These are phyloP conservation scores for Backusella mclennaniae DNA, from an alignment of 192 early-diverging fungal genomes.

Conservation along the genomic window DNA sequence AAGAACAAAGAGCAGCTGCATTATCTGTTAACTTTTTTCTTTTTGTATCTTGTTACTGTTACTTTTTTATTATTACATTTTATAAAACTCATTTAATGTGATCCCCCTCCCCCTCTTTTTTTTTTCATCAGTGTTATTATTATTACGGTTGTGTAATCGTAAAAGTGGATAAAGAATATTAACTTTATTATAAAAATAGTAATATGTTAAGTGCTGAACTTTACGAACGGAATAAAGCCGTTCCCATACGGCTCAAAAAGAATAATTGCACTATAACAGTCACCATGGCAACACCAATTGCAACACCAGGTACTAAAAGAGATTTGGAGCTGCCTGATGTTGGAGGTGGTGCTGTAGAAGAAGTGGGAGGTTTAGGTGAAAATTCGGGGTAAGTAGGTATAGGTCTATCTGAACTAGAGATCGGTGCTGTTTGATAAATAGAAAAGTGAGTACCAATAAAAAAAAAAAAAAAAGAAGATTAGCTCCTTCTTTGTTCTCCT, in stretches of 20 bases:
- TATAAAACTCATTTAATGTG: background rate
- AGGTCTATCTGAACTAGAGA: background rate
- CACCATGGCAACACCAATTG: background rate
- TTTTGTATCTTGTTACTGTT: background rate
- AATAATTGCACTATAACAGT: background rate
- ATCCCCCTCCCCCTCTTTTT: background rate
- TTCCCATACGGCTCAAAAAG: background rate
- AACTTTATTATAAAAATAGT: background rate
- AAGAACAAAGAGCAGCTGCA: conserved; percentile 43
- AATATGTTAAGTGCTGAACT: background rate
- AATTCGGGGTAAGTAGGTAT: background rate
- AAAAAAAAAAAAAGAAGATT: background rate
- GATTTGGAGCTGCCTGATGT: background rate
- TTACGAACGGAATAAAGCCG: background rate
- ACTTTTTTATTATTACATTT: background rate
- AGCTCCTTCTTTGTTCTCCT: background rate
- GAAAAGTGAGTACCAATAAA: background rate
- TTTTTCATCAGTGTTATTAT: background rate
- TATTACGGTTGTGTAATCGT: background rate
- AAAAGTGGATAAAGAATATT: background rate
- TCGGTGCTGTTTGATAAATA: background rate
- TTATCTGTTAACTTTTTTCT: conserved; percentile 20
- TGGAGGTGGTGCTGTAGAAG: background rate
- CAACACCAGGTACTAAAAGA: background rate
- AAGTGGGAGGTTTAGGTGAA: background rate